Percentiles rank a stretch among this genome's conserved stretches.
Evolutionary conservation across 2,329 filamentous ascomycete species (phyloP).

Genomic region (Cadophora sp.): DNA sequence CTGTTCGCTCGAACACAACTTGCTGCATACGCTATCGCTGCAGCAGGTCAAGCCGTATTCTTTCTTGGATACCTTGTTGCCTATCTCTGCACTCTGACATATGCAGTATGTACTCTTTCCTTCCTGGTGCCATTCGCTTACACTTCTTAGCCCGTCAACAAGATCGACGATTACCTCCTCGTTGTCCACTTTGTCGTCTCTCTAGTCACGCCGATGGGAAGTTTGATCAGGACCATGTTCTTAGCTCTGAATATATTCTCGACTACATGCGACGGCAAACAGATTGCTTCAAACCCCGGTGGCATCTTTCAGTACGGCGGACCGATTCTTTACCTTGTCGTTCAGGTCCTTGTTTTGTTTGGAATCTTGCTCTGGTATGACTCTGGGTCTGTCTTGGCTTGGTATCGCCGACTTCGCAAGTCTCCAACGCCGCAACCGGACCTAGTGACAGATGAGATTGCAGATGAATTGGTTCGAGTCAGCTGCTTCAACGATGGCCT

Average conservation of each 20-base stretch:
- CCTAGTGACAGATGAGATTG: slow-evolving; percentile 51
- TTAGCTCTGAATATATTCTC: slow-evolving; percentile 85
- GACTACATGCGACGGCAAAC: slow-evolving; percentile 70
- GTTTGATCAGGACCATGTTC: slow-evolving; percentile 76
- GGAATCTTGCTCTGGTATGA: slow-evolving; percentile 80
- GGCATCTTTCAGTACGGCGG: slow-evolving; percentile 79
- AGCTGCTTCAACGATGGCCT: slow-evolving; percentile 60
- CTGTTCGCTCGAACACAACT: slow-evolving; percentile 81
- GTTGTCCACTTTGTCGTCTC: slow-evolving; percentile 79
- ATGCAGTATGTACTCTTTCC: slow-evolving; percentile 52
- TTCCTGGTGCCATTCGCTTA: slow-evolving; percentile 7
- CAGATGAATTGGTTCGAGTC: slow-evolving; percentile 68
- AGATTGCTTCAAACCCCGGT: slow-evolving; percentile 72
- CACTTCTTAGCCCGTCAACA: slow-evolving; percentile 59
- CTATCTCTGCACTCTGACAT: slow-evolving; percentile 77
- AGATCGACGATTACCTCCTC: slow-evolving; percentile 70
- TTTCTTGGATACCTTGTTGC: slow-evolving; percentile 76
- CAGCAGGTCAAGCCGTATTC: slow-evolving; percentile 75
- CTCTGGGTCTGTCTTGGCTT: slow-evolving; percentile 70
- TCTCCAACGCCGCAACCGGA: slow-evolving; percentile 25
- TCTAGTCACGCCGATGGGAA: slow-evolving; percentile 77
- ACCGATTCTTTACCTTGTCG: slow-evolving; percentile 80
- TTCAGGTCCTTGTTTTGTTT: slow-evolving; percentile 77
- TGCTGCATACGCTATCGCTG: slow-evolving; percentile 83
- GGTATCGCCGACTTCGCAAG: slow-evolving; percentile 50